Conservation (phyloP, 257 asterid genomes). For the Anisodus acutangulus region DNA sequence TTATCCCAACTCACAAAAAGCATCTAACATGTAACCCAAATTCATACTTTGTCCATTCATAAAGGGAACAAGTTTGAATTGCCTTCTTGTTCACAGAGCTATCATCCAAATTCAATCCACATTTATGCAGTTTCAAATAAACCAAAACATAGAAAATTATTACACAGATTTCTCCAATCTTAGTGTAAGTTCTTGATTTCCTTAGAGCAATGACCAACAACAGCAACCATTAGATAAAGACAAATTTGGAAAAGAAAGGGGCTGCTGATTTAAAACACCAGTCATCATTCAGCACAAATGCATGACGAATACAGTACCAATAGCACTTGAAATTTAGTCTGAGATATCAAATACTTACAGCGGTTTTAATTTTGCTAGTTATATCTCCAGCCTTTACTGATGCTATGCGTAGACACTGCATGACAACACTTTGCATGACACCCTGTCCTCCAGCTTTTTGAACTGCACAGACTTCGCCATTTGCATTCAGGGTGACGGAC, state of each 20-base stretch:
- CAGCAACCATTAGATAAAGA: background rate
- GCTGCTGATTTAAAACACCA: background rate
- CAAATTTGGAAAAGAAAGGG: background rate
- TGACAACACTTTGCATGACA: slow-evolving; percentile 74
- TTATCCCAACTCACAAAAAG: background rate
- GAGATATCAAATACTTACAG: slow-evolving; percentile 54
- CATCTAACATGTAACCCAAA: slow-evolving; percentile 14
- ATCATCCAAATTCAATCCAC: background rate
- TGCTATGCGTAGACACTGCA: slow-evolving; percentile 97
- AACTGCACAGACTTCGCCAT: slow-evolving; percentile 88
- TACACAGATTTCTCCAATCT: background rate
- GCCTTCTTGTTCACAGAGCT: slow-evolving; percentile 8
- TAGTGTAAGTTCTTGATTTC: background rate
- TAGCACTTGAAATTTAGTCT: slow-evolving; percentile 1
- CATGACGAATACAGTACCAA: background rate
- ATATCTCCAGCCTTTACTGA: slow-evolving; percentile 85
- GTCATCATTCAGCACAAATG: background rate
- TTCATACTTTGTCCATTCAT: background rate
- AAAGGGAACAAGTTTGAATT: background rate
- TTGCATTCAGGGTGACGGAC: slow-evolving; percentile 78
- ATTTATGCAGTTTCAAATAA: slow-evolving; percentile 4
- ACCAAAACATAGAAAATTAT: background rate
- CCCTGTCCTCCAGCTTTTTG: slow-evolving; percentile 97
- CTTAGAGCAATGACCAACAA: background rate
- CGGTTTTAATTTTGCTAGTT: slow-evolving; percentile 77